Evolutionary conservation across 2,329 filamentous ascomycete species (phyloP).

Genomic region (Diaporthe caulivora): DNA sequence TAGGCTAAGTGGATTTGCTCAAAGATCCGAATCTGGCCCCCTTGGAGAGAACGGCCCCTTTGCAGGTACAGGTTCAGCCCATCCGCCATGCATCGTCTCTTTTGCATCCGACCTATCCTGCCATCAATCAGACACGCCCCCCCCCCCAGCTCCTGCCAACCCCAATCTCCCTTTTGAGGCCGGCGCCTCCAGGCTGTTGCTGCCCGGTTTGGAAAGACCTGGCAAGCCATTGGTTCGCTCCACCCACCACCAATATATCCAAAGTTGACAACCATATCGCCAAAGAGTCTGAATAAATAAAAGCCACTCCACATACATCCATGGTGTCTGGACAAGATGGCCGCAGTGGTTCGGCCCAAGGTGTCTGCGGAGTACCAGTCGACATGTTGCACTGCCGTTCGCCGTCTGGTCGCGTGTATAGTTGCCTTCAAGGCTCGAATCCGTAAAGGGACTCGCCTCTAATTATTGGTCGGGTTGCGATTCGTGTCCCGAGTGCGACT

Average conservation of each 20-base stretch:
- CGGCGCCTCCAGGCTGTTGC: conserved; percentile 4
- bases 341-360: neutral
- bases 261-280: conserved; percentile 18
- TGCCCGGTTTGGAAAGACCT: neutral
- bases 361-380: neutral
- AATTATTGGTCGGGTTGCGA: neutral
- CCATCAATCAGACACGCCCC: neutral
- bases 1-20: conserved; percentile 20
- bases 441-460: neutral
- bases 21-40: neutral
- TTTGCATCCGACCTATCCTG: neutral
- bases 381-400: neutral
- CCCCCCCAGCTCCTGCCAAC: conserved; percentile 18
- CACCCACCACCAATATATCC: conserved; percentile 3
- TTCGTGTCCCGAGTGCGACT: neutral
- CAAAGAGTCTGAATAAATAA: conserved; percentile 17
- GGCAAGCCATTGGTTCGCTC: neutral
- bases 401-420: neutral
- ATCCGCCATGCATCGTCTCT: neutral
- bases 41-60: neutral
- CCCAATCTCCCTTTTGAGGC: neutral
- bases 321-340: conserved; percentile 8
- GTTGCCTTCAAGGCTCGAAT: neutral
- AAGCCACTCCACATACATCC: conserved; percentile 17
- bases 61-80: neutral